Conservation (phyloP, 1,284 basidiomycete species). For the Anthracocystis setariae region DNA sequence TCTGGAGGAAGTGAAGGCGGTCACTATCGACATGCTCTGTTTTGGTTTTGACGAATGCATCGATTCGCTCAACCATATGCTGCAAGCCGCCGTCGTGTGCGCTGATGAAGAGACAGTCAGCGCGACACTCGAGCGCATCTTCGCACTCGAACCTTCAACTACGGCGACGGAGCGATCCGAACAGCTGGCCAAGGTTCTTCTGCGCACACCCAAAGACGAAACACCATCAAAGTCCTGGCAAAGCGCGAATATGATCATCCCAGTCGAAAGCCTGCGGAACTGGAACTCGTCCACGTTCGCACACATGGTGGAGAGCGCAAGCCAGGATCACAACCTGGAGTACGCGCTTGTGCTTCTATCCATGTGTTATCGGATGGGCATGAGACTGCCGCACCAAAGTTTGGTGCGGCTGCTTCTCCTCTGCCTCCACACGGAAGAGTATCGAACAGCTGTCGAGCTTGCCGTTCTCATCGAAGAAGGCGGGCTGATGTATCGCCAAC, state of each 20-base stretch:
- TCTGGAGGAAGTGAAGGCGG: slow-evolving; percentile 27
- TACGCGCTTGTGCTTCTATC: slow-evolving; percentile 42
- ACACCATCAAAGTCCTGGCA: background rate
- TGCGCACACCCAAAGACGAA: background rate
- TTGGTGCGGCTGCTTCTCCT: slow-evolving; percentile 20
- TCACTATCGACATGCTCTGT: slow-evolving; percentile 48
- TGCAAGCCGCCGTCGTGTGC: slow-evolving; percentile 44
- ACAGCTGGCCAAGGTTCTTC: slow-evolving; percentile 14
- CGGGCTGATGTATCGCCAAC: slow-evolving; percentile 14
- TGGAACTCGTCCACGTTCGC: slow-evolving; percentile 54
- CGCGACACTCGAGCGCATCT: slow-evolving; percentile 30
- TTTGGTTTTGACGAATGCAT: slow-evolving; percentile 29
- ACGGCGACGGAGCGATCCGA: slow-evolving; percentile 3
- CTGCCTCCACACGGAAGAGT: slow-evolving; percentile 41
- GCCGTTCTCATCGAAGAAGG: slow-evolving; percentile 37
- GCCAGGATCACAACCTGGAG: slow-evolving; percentile 48
- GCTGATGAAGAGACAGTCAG: slow-evolving; percentile 19
- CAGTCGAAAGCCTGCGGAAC: slow-evolving; percentile 24
- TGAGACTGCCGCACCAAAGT: slow-evolving; percentile 31
- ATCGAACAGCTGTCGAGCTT: slow-evolving; percentile 48
- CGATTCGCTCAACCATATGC: slow-evolving; percentile 42
- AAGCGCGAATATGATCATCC: slow-evolving; percentile 8
- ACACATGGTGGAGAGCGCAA: slow-evolving; percentile 42
- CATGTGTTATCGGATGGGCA: slow-evolving; percentile 20
- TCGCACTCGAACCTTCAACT: slow-evolving; percentile 10